Base-by-base conservation (phyloP, 148 eudicot genomes). In the Chenopodium suecicum region DNA sequence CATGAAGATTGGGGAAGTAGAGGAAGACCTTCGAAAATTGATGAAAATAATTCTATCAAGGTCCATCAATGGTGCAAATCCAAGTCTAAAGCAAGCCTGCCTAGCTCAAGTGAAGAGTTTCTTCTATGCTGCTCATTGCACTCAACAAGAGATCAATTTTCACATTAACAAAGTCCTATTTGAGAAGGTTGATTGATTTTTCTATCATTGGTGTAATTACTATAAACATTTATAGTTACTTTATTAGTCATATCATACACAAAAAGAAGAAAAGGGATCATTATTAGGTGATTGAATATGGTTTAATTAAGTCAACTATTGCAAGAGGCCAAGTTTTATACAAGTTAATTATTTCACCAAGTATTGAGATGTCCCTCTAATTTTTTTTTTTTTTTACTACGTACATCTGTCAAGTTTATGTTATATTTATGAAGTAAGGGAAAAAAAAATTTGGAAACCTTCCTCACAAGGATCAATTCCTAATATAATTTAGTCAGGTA, bases 91-190 rank as follows among this genome's bases (percentile, higher is more conserved):
- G 78, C 88, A 90, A 44, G 93, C 86, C 25, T 93, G 89, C 84
- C 88, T 91, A 9, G 83, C 80, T 23, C 83, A 93, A 2, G 91
- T 90, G 11, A 91, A 82, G 82, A 85, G 91, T 72, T 91, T 79
- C 75, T 95, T 91, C 83, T 93, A 93, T 78, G 77, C 76, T 48
- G 88, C 89, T 17, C 85, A 90, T 80, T 93, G 91, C 77, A 75
- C 86, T 76, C 82, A 78, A 23, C 84, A 70, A 11, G 83, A 89
- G 0, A 78, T 91, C 9, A 66, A 86, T 78, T 77, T 68, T 73
- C 98, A 95, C 74, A 92, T 93, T 64, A 75, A 86, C 9, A 90
- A 88, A 87, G 93, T 95, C 22, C 86, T 95, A 22, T 93, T 93
- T 81, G 91, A 91, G 13, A 85, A 79, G 70, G 88, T 89, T 22